Evolutionary conservation across 257 asterid species (phyloP).

Genomic region (Knoxia roxburghii): DNA sequence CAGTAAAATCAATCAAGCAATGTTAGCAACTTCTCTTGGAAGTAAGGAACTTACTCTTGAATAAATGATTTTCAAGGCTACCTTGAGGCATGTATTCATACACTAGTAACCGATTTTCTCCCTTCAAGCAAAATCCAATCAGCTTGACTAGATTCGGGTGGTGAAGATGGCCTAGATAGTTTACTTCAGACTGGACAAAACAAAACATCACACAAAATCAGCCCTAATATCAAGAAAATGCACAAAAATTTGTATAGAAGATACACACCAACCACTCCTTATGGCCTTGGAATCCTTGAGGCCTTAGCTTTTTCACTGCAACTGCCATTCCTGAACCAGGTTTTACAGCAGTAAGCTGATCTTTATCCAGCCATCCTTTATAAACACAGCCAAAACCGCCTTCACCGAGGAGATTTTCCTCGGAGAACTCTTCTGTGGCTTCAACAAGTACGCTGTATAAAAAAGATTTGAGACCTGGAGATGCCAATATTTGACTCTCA

Average conservation of each 20-base stretch:
- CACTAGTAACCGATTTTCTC: constrained; percentile 34
- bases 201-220: not conserved
- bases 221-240: not conserved
- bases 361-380: constrained; percentile 35
- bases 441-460: constrained; percentile 24
- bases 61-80: constrained; percentile 37
- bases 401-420: constrained; percentile 33
- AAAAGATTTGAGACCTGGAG: constrained; percentile 33
- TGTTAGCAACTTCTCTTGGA: not conserved
- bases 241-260: not conserved
- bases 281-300: constrained; percentile 40
- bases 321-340: constrained; percentile 31
- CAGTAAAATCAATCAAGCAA: not conserved
- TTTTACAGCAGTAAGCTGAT: constrained; percentile 19
- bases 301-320: constrained; percentile 36
- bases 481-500: constrained; percentile 34
- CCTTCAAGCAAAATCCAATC: constrained; percentile 38
- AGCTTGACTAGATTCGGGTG: constrained; percentile 41
- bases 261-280: constrained; percentile 43
- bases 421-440: constrained; percentile 27
- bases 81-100: constrained; percentile 42
- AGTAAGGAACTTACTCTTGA: constrained; percentile 21
- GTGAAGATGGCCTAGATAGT: constrained; percentile 35
- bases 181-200: constrained; percentile 35
- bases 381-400: constrained; percentile 44